These are phyloP conservation scores for Puccinia horiana DNA, from an alignment of 1,284 basidiomycete species.

Conservation along the genomic window DNA sequence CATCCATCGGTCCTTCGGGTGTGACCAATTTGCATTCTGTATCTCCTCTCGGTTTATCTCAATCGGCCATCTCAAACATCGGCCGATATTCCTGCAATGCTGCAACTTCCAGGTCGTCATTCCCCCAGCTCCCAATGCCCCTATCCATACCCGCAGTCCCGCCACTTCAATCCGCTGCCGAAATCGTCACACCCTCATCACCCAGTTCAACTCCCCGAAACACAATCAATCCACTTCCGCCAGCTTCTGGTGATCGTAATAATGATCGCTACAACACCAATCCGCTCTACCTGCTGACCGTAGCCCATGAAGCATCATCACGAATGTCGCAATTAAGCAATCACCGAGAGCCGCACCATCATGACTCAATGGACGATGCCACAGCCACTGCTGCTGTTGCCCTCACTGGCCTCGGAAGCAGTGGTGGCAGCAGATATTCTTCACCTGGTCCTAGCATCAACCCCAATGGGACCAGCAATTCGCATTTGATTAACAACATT, in stretches of 20 bases:
- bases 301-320: slow-evolving; percentile 39
- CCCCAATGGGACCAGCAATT: slow-evolving; percentile 15
- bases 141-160: slow-evolving; percentile 11
- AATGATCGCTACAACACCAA: slow-evolving; percentile 27
- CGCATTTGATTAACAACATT: slow-evolving; percentile 55
- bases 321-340: slow-evolving; percentile 18
- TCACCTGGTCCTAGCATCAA: slow-evolving; percentile 39
- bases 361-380: slow-evolving; percentile 35
- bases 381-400: slow-evolving; percentile 44
- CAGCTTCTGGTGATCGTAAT: neutral
- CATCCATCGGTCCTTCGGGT: slow-evolving; percentile 15
- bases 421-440: slow-evolving; percentile 44
- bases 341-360: slow-evolving; percentile 13
- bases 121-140: slow-evolving; percentile 9
- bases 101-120: neutral
- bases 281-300: slow-evolving; percentile 44
- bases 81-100: neutral
- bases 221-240: neutral
- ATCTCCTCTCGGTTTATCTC: slow-evolving; percentile 16
- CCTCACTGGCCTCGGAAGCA: slow-evolving; percentile 42
- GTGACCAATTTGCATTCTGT: neutral
- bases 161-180: neutral
- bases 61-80: neutral
- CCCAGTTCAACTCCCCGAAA: neutral
- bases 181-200: slow-evolving; percentile 26